These are phyloP conservation scores for Hyaloperonospora arabidopsidis DNA, from an alignment of 352 stramenopile species.

Conservation along the genomic window DNA sequence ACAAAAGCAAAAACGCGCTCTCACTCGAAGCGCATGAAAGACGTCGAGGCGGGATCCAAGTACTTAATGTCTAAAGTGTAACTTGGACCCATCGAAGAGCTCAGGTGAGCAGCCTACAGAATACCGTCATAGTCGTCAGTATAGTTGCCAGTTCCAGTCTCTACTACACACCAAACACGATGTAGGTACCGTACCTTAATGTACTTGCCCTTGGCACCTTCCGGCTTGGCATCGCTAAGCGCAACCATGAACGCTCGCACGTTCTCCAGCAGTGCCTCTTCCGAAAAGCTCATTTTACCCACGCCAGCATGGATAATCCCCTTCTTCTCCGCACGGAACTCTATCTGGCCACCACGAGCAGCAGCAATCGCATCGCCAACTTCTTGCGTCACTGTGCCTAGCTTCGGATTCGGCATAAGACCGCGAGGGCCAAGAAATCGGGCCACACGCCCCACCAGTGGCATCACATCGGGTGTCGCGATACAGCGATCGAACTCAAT, in stretches of 20 bases:
- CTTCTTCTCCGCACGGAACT: slow-evolving; percentile 88
- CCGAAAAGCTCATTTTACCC: slow-evolving; percentile 85
- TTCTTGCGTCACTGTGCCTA: slow-evolving; percentile 92
- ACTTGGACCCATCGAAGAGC: slow-evolving; percentile 78
- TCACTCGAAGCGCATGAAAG: slow-evolving; percentile 84
- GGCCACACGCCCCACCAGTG: slow-evolving; percentile 88
- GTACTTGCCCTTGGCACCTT: slow-evolving; percentile 91
- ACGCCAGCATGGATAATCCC: slow-evolving; percentile 85
- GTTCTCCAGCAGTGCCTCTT: slow-evolving; percentile 88
- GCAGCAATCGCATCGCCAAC: slow-evolving; percentile 77
- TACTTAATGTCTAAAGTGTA: slow-evolving; percentile 79
- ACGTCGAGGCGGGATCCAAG: slow-evolving; percentile 71
- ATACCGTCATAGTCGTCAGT: slow-evolving; percentile 6
- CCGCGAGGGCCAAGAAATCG: slow-evolving; percentile 92
- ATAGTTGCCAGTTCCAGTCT: not conserved
- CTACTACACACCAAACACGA: not conserved
- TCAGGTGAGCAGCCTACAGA: slow-evolving; percentile 65
- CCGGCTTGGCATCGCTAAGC: slow-evolving; percentile 85
- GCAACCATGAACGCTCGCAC: slow-evolving; percentile 89
- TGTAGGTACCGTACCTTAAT: slow-evolving; percentile 51
- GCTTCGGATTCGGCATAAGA: slow-evolving; percentile 97
- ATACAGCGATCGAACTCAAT: slow-evolving; percentile 90
- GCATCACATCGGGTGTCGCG: slow-evolving; percentile 89
- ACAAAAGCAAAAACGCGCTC: not conserved
- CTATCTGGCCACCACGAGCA: slow-evolving; percentile 75